phyloP scores from a whole-genome alignment of 192 early-diverging fungal genomes.

The Spinellus fusiger region DNA sequence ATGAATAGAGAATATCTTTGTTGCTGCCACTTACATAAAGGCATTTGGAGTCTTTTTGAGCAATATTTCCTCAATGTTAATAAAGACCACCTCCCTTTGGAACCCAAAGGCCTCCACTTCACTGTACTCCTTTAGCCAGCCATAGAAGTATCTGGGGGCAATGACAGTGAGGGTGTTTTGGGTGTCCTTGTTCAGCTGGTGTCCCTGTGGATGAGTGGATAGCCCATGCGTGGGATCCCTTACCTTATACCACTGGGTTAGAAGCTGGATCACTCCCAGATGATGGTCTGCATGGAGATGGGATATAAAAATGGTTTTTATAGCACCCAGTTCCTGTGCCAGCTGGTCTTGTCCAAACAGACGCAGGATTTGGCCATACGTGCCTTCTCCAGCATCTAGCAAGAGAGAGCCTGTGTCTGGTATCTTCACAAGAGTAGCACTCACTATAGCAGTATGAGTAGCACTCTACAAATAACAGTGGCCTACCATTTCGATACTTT shows the following conservation, averaged over 20 bases:
- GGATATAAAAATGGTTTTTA: conserved; percentile 82
- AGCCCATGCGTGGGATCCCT: too few species aligned
- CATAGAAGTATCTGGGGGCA: conserved; percentile 49
- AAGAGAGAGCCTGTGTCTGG: conserved; percentile 60
- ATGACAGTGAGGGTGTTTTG: conserved; percentile 38
- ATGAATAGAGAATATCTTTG: neutral
- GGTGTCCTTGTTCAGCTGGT: conserved; percentile 2
- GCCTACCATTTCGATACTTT: conserved; percentile 82
- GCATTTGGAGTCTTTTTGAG: neutral
- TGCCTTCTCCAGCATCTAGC: conserved; percentile 89
- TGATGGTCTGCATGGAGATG: conserved; percentile 99
- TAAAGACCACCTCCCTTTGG: conserved; percentile 35
- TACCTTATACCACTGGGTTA: conserved; percentile 67
- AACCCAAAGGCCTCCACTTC: conserved; percentile 64
- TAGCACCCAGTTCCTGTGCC: conserved; percentile 43
- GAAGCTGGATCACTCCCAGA: conserved; percentile 71
- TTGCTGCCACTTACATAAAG: neutral
- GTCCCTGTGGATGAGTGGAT: too few species aligned
- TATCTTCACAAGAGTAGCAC: conserved; percentile 69
- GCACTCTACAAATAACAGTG: neutral
- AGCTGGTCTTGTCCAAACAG: conserved; percentile 58
- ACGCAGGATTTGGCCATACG: conserved; percentile 75
- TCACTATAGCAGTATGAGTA: conserved; percentile 47
- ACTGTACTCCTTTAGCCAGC: conserved; percentile 61
- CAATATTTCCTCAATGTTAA: conserved; percentile 36